phyloP scores from a whole-genome alignment of 352 stramenopile genomes.

The Vaucheria bursata region DNA sequence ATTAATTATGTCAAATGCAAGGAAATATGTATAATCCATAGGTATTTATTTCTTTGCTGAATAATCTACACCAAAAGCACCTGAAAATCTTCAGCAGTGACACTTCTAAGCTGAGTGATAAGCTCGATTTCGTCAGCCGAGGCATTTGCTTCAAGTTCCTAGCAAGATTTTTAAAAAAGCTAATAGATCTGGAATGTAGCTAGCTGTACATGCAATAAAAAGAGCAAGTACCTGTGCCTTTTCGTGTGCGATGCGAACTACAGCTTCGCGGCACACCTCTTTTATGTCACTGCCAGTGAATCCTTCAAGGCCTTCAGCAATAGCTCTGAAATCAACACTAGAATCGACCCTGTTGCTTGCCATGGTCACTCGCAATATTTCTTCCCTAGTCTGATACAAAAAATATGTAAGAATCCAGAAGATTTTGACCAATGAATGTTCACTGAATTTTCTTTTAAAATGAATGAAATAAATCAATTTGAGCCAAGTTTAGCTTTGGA shows the following conservation, averaged over 20 bases:
- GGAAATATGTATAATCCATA: slow-evolving; percentile 61
- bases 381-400: slow-evolving; percentile 44
- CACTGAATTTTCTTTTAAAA: no score
- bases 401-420: no score
- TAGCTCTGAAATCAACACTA: slow-evolving; percentile 54
- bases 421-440: no score
- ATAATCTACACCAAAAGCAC: no score
- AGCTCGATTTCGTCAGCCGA: slow-evolving; percentile 43
- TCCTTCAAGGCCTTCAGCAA: slow-evolving; percentile 56
- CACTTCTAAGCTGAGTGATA: slow-evolving; percentile 32
- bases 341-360: slow-evolving; percentile 64
- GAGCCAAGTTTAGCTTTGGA: no score
- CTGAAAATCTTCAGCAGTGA: slow-evolving; percentile 50
- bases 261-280: slow-evolving; percentile 64
- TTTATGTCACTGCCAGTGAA: slow-evolving; percentile 77
- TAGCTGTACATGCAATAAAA: neutral
- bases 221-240: slow-evolving; percentile 61
- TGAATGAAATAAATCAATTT: no score
- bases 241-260: slow-evolving; percentile 72
- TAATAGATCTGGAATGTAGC: slow-evolving; percentile 11
- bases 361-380: slow-evolving; percentile 66
- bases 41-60: slow-evolving; percentile 49
- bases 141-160: slow-evolving; percentile 4
- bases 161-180: neutral
- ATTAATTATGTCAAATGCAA: slow-evolving; percentile 60